Conservation (phyloP, 352 stramenopile species). For the Pythium monospermum region DNA sequence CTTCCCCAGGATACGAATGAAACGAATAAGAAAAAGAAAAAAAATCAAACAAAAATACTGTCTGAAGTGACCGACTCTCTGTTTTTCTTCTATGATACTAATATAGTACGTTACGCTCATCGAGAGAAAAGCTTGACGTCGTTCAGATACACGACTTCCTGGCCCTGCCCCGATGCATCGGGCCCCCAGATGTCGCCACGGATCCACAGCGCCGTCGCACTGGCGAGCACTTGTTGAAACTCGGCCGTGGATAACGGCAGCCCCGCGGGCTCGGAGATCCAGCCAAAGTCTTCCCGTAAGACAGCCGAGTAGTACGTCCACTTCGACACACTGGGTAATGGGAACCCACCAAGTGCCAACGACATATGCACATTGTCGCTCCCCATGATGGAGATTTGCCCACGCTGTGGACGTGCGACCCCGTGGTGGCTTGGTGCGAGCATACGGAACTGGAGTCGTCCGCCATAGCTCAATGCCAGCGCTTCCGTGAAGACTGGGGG, state of each 20-base stretch:
- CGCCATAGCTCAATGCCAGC: constrained; percentile 45
- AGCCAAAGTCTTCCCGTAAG: constrained; percentile 72
- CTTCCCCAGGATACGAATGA: too few species aligned
- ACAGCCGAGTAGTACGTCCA: constrained; percentile 68
- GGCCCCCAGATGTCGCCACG: constrained; percentile 64
- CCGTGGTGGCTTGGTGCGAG: constrained; percentile 67
- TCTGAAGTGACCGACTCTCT: not conserved
- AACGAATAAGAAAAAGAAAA: not conserved
- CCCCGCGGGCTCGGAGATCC: constrained; percentile 53
- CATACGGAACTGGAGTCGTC: constrained; percentile 64
- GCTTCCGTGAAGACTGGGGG: constrained; percentile 24
- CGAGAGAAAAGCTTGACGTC: constrained; percentile 41
- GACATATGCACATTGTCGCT: constrained; percentile 30
- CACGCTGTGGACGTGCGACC: constrained; percentile 37
- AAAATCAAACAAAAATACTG: not conserved
- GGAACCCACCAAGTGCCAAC: constrained; percentile 44
- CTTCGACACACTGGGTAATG: constrained; percentile 26
- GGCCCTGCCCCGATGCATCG: constrained; percentile 32
- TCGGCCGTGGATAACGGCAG: constrained; percentile 16
- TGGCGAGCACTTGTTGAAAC: constrained; percentile 32
- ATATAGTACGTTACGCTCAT: constrained; percentile 7
- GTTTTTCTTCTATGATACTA: not conserved
- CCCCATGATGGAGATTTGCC: constrained; percentile 49
- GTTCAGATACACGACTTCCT: constrained; percentile 76
- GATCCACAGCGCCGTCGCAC: constrained; percentile 44